Conservation (phyloP, 257 asterid genomes). For the Jaltomata sinuosa region DNA sequence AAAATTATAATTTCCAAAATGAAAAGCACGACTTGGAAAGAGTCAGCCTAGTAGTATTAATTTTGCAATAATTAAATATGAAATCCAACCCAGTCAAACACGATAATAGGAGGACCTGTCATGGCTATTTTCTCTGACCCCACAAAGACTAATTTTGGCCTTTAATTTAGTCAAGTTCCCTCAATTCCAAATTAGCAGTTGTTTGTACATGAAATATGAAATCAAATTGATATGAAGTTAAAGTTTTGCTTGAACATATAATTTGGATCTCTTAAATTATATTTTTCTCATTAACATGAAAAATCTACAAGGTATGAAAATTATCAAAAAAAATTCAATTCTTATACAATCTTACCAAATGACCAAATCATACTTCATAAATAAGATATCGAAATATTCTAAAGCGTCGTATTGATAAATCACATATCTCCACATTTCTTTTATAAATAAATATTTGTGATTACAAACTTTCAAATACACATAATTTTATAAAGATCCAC, state of each 20-base stretch:
- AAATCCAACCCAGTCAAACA: background rate
- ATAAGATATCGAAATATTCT: too few species aligned
- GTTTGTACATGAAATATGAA: background rate
- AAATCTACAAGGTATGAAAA: background rate
- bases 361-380: too few species aligned
- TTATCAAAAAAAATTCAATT: too few species aligned
- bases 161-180: background rate
- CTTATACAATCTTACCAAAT: background rate
- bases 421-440: too few species aligned
- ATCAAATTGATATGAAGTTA: background rate
- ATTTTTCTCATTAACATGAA: background rate
- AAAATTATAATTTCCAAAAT: background rate
- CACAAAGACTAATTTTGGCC: background rate
- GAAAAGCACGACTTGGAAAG: background rate
- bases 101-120: background rate
- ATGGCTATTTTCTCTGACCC: background rate
- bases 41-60: background rate
- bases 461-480: too few species aligned
- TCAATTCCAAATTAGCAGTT: background rate
- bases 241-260: background rate
- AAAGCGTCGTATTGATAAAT: too few species aligned
- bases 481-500: too few species aligned
- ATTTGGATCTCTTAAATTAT: background rate
- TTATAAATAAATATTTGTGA: too few species aligned
- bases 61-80: background rate